Evolutionary conservation across 2,329 filamentous ascomycete genomes (phyloP), one percentile per base, ranked within the genome.

Genomic region (Xylaria sp.): DNA sequence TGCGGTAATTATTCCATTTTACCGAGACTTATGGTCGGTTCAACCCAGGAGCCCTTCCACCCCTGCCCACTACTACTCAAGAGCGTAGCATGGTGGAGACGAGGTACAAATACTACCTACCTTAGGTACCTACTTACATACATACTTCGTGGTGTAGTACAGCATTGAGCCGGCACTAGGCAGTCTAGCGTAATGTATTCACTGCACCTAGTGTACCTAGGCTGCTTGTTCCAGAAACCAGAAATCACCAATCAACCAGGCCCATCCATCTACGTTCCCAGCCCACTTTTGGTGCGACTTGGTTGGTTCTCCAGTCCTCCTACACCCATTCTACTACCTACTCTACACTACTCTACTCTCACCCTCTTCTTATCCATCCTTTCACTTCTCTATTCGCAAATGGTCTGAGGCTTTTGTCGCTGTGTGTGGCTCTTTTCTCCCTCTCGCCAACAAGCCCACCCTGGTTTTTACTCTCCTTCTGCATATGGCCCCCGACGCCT

Each of bases 201-300:
- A 20, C 36, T 59, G 26, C 53, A 59, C 58, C n/a, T 46, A 42
- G 46, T 40, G 36, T 13, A 38, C 20, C 60, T 46, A 13, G 56
- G 40, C 61, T 60, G 42, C 60, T 67, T 66, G 69, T 71, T 67
- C 67, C 64, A 69, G 66, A 69, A 69, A 70, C 67, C 56, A 67
- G 11, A 46, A 65, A 31, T 59, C 31, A 59, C 64, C 65, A 65
- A 67, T 63, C 67, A 69, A 65, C 56, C 65, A 59, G 61, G 61
- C 60, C 60, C 63, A 42, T 71, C 48, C 57, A 51, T 65, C 60
- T 56, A 59, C 31, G 23, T 62, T 28, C 61, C 70, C 70, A 68
- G 68, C 66, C 68, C 68, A 51, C 67, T 68, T 70, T 70, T 70
- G 36, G 53, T 68, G 57, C 62, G 26, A 70, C 59, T 23, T 23